Percentiles rank a stretch among this genome's conserved stretches.
Conservation (phyloP, 768 basidiomycete genomes). For the Boletus bicolor region DNA sequence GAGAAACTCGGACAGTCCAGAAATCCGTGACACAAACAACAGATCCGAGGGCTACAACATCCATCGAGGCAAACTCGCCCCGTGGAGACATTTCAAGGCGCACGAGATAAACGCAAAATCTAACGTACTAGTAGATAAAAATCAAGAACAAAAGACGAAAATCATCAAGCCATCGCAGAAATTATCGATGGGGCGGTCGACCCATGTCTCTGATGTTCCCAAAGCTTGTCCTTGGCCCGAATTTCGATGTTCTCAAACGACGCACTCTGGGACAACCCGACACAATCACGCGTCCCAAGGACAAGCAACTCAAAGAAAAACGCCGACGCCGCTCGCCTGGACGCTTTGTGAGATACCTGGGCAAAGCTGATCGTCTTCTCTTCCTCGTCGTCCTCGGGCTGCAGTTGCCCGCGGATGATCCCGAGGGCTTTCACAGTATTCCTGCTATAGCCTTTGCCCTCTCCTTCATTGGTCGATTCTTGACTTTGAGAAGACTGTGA, state of each 20-base stretch:
- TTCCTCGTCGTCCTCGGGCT: conserved; percentile 46
- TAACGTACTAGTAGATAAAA: not conserved
- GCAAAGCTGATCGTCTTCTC: conserved; percentile 76
- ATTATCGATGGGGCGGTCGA: conserved; percentile 45
- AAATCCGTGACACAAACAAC: not conserved
- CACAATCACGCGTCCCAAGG: conserved; percentile 87
- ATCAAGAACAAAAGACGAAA: conserved; percentile 11
- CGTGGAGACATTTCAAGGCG: not conserved
- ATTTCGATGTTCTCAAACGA: conserved; percentile 88
- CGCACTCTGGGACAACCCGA: conserved; percentile 70
- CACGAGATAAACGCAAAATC: not conserved
- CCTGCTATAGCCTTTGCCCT: conserved; percentile 78
- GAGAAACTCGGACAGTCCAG: not conserved
- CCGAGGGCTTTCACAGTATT: conserved; percentile 84
- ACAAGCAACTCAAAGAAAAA: conserved; percentile 99
- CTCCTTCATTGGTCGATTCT: conserved; percentile 44
- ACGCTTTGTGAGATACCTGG: conserved; percentile 77
- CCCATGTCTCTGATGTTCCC: conserved; percentile 61
- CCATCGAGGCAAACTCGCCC: not conserved
- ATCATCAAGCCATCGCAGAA: conserved; percentile 34
- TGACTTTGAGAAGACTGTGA: conserved; percentile 50
- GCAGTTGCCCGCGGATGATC: conserved; percentile 70
- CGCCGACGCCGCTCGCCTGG: conserved; percentile 86
- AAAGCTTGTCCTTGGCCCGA: conserved; percentile 76
- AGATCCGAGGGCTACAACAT: conserved; percentile 10